These are phyloP conservation scores for Rhynchospora pubera DNA, from an alignment of 176 grass and related monocot species.

Conservation along the genomic window DNA sequence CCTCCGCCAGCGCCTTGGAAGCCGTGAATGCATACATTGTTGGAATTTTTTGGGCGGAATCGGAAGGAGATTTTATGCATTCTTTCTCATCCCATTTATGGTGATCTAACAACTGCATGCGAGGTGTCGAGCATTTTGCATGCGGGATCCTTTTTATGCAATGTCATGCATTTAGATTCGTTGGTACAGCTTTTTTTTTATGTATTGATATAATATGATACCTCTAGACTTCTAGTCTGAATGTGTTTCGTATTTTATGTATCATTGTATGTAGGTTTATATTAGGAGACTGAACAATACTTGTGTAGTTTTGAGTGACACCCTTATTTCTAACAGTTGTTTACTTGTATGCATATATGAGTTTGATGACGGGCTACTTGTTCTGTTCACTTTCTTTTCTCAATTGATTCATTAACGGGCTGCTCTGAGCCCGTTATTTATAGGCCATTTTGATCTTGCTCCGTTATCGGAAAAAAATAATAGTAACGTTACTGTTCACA, in stretches of 20 bases:
- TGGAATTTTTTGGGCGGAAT: constrained; percentile 11
- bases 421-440: neutral
- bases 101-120: constrained; percentile 29
- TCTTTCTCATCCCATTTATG: constrained; percentile 8
- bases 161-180: neutral
- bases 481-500: too few species aligned
- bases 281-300: constrained; percentile 1
- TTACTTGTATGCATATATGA: neutral
- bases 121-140: neutral
- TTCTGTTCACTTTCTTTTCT: neutral
- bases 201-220: constrained; percentile 12
- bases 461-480: too few species aligned
- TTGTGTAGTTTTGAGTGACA: neutral
- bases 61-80: constrained; percentile 7
- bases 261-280: constrained; percentile 13
- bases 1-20: constrained; percentile 87
- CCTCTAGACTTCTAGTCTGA: neutral
- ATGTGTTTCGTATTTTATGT: constrained; percentile 15
- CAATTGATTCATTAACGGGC: neutral
- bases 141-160: neutral
- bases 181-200: neutral
- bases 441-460: neutral
- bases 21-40: constrained; percentile 31
- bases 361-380: neutral
- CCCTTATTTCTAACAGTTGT: neutral